These are phyloP conservation scores for Naganishia randhawae DNA, from an alignment of 768 basidiomycete genomes.

Conservation along the genomic window DNA sequence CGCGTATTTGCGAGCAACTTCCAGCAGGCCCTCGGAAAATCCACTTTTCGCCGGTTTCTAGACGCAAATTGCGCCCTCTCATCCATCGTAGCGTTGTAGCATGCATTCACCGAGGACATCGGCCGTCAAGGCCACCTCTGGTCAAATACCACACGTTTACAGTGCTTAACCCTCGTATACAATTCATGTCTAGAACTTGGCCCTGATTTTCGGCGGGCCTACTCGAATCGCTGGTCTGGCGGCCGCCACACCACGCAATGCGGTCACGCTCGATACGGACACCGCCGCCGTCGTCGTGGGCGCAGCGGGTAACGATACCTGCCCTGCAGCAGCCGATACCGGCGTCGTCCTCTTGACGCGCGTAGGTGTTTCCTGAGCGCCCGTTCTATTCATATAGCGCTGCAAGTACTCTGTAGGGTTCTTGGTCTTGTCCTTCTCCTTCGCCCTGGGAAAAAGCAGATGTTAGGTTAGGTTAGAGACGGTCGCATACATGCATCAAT, in stretches of 20 bases:
- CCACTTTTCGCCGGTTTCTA: neutral
- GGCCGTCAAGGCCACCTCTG: too few species aligned
- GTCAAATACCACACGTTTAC: too few species aligned
- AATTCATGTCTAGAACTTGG: neutral
- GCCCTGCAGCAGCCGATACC: neutral
- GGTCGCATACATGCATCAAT: neutral
- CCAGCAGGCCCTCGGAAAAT: neutral
- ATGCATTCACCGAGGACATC: too few species aligned
- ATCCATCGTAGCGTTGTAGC: neutral
- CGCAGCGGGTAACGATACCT: neutral
- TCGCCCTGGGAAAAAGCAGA: neutral
- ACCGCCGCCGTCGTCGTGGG: neutral
- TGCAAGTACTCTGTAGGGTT: conserved; percentile 1
- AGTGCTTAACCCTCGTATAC: neutral
- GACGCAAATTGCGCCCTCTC: neutral
- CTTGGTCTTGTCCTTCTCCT: conserved; percentile 2
- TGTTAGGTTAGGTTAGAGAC: neutral
- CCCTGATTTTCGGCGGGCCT: neutral
- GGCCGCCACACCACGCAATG: neutral
- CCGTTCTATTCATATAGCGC: neutral
- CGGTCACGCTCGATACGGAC: neutral
- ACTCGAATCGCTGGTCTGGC: neutral
- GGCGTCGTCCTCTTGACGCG: conserved; percentile 1
- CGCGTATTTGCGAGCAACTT: neutral
- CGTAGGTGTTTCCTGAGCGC: conserved; percentile 15